Base-by-base conservation (phyloP, 176 grass and related monocot genomes). In the Chloris gayana region DNA sequence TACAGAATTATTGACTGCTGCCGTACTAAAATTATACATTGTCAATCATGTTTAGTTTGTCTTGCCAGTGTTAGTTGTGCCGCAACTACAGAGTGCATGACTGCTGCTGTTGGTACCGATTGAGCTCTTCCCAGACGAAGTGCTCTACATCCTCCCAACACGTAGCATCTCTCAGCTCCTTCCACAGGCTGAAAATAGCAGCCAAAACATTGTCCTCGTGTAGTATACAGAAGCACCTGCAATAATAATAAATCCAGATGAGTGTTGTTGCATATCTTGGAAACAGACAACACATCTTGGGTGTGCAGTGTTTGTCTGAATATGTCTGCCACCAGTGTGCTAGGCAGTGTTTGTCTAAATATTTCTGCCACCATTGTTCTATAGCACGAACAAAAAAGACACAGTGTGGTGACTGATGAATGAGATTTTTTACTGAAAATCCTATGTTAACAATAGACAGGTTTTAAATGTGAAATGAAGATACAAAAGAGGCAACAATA, bases 111-210 rank as follows among this genome's bases (percentile, higher is more conserved):
- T 90, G 91, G 62, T 97, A 93, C 56, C 73, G 30, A 60, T 99
- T 99, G 57, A 99, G 78, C 79, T 89, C 86, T 78, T 83, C 92
- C 96, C 96, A 99, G 31, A 99, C 88, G 9, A 80, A 49, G 29
- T 89, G 86, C 72, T 93, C 90, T 7, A 98, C 86, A 13, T 80
- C 82, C 64, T 99, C 92, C 96, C 96, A 99, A 21, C 84, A 89
- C 1, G 64, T 78, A 3, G 90, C 88, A 15, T 45, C 32, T 56
- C 87, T 86, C 33, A 95, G 76, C 74, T 98, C 88, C 64, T 89
- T 91, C 96, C 92, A 95, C 67, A 98, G 71, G 91, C 92, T 86
- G 61, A 98, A 95, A 86, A 98, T 93, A 75, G 92, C 81, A 61
- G 86, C 92, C 38, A 98, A 83, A n/a, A 95, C 88, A 62, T 95